Base-by-base conservation (phyloP, 2,329 filamentous ascomycete species). In the Colletotrichum sp. region DNA sequence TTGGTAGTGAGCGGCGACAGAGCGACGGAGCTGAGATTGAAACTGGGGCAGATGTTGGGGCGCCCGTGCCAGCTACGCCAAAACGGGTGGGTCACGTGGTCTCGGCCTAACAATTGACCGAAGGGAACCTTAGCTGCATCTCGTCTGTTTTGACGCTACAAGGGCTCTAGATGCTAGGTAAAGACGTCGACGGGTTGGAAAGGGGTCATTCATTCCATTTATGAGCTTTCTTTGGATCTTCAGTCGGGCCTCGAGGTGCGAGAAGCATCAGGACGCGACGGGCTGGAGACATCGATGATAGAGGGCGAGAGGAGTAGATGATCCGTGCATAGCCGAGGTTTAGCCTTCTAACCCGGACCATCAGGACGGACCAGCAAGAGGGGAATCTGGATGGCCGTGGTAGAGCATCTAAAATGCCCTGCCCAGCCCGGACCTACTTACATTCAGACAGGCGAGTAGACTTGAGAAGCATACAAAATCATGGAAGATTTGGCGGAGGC, bases 1-100 rank as follows among this genome's bases (percentile, higher is more conserved):
- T 85, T 86, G 85, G 79, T 86, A 86, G 85, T 86, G 85, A 79
- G 79, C 82, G 82, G 81, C 75, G 82, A 82, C 79, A 80, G 76
- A 59, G 74, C 69, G 72, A 62, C 26, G 34, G 28, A 68, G 59
- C 28, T 68, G 76, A 63, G 60, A 57, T 60, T 70, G 69, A 62
- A 68, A 71, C 55, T 75, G 71, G 60, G 67, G 82, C 44, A 64
- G 68, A 65, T 30, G 65, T 62, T 36, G 76, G 44, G 55, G 65
- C 55, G 63, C 55, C 18, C 32, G 69, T 39, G 52, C 57, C 66
- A 32, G 10, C 15, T 15, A 28, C 30, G 30, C 65, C 67, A 63
- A 60, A 67, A 57, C 44, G 16, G 28, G 44, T 26, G 34, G 63
- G 21, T 32, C 62, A 67, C 62, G 39, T 67, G 71, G 65, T 10